Base-by-base conservation (phyloP, 768 basidiomycete genomes). In the Hortiboletus campestris region DNA sequence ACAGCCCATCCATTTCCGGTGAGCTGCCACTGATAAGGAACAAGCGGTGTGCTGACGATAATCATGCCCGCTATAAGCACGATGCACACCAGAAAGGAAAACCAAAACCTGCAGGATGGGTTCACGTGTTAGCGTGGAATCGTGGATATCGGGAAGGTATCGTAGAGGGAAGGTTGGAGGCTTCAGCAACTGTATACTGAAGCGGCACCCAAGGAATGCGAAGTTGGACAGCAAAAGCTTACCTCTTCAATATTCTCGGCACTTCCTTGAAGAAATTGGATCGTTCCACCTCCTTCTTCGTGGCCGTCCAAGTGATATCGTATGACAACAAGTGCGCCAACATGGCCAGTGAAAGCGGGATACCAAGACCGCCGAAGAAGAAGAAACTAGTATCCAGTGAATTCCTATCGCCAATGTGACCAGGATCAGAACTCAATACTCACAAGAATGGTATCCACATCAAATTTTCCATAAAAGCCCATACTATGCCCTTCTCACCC, bases 231-330 rank as follows among this genome's bases (percentile, higher is more conserved):
- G 41, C 42, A 13, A 51, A 20, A 35, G 17, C 70, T 55, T 34
- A 70, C 68, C 68, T 61, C 65, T 86, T 84, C 71, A 85, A 75
- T 67, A 95, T 92, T 58, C 78, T 83, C 5, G 93, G 93, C 22
- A 94, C 84, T 70, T 96, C 93, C 52, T 88, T 82, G 82, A 89
- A 94, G 77, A 96, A 94, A 68, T 94, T 94, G 6, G 88, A 90
- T 46, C 83, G 79, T 71, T 94, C 87, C 39, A 94, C 90, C 71
- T 91, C 89, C 81, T 93, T 94, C 62, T 82, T 79, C 7, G 84
- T 85, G 32, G 83, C 77, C 6, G 76, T 74, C 84, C 84, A 85
- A 13, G 70, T 72, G 65, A 81, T 79, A 65, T 85, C 77, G 61
- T 82, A 85, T 35, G 81, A 81, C 65, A 83, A 79, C 19, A 84